These are phyloP conservation scores for Saccharum spontaneum DNA, from an alignment of 176 grass and related monocot genomes.

Conservation along the genomic window DNA sequence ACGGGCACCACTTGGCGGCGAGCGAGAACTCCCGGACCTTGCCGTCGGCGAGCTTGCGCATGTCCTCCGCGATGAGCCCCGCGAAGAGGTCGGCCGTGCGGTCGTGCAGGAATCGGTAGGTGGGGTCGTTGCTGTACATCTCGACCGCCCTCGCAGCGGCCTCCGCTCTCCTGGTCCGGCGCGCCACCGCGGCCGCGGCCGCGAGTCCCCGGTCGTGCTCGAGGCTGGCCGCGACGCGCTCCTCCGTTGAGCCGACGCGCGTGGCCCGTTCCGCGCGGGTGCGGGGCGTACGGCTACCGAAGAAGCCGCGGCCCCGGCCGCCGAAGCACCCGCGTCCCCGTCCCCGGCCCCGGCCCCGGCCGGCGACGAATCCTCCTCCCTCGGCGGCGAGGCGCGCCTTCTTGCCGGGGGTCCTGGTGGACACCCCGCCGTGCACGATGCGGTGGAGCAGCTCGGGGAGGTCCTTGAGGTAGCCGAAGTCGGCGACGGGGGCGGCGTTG, in stretches of 20 bases:
- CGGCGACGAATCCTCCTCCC: conserved; percentile 8
- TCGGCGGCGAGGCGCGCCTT: conserved; percentile 31
- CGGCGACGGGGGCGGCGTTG: conserved; percentile 50
- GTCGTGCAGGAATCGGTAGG: conserved; percentile 75
- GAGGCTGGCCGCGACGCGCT: conserved; percentile 44
- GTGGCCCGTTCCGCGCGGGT: background rate
- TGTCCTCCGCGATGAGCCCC: conserved; percentile 54
- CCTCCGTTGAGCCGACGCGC: conserved; percentile 34
- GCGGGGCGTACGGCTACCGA: background rate
- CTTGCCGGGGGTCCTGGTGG: conserved; percentile 51
- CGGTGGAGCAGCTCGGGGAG: conserved; percentile 88
- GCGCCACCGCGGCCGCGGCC: conserved; percentile 24
- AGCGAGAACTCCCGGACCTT: conserved; percentile 45
- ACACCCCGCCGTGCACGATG: conserved; percentile 47
- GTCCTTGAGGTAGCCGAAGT: conserved; percentile 92
- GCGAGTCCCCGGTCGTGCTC: conserved; percentile 19
- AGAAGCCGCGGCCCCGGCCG: background rate
- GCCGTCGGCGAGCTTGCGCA: conserved; percentile 53
- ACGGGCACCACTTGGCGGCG: conserved; percentile 86
- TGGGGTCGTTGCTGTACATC: conserved; percentile 46
- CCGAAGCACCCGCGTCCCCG: background rate
- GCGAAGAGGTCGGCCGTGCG: conserved; percentile 68
- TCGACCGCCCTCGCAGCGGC: conserved; percentile 44
- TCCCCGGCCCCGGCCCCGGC: background rate
- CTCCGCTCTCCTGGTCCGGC: conserved; percentile 41